Evolutionary conservation across 2,329 filamentous ascomycete species (phyloP).

Genomic region (Talaromyces rugulosus): DNA sequence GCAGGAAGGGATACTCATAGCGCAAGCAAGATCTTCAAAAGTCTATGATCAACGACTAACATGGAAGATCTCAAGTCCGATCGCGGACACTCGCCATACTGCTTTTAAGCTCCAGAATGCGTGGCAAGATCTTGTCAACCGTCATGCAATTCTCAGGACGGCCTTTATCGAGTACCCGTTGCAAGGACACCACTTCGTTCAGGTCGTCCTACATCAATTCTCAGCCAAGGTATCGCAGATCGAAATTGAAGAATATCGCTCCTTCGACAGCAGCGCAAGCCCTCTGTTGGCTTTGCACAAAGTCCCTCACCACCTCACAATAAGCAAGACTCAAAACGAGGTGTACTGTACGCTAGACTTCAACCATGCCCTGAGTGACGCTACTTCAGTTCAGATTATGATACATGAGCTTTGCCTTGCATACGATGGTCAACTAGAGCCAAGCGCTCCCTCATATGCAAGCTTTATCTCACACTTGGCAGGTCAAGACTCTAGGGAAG

Average conservation of each 20-base stretch:
- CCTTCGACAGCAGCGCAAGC: background rate
- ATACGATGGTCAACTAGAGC: background rate
- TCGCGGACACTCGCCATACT: background rate
- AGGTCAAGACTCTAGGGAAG: background rate
- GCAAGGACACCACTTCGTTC: background rate
- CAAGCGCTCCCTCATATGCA: background rate
- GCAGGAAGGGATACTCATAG: conserved; percentile 5
- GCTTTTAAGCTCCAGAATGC: background rate
- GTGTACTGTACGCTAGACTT: background rate
- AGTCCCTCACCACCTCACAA: background rate
- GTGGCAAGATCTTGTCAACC: background rate
- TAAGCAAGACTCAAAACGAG: background rate
- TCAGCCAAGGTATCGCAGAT: background rate
- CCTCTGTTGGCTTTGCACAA: background rate
- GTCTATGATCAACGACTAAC: background rate
- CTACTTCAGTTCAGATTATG: background rate
- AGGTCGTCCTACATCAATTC: background rate
- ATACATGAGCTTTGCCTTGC: background rate
- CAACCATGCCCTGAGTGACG: background rate
- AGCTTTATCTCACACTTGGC: background rate
- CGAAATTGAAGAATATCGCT: background rate
- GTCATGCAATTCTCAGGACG: conserved; percentile 2
- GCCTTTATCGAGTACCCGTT: background rate
- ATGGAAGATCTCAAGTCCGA: background rate
- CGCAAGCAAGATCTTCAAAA: background rate